Conservation (phyloP, 1,284 basidiomycete species). For the Malassezia globosa region DNA sequence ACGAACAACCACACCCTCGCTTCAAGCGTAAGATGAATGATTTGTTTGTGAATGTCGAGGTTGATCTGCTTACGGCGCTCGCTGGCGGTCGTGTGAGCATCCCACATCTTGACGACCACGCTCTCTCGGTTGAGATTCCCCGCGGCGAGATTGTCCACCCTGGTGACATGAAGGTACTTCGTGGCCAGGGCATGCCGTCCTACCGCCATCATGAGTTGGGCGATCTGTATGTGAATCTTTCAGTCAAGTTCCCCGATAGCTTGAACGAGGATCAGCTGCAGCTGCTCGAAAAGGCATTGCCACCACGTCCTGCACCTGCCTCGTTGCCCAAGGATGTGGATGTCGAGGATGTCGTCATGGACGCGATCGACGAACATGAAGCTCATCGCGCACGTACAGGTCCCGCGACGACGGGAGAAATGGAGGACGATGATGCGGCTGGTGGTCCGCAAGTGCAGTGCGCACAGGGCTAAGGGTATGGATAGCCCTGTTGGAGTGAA, state of each 20-base stretch:
- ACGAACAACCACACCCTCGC: constrained; percentile 81
- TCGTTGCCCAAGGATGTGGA: constrained; percentile 58
- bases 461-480: constrained; percentile 26
- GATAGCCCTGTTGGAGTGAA: neutral
- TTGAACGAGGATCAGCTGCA: constrained; percentile 62
- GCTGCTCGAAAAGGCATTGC: constrained; percentile 74
- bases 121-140: constrained; percentile 65
- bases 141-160: constrained; percentile 87
- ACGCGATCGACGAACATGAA: constrained; percentile 70
- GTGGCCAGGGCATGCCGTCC: constrained; percentile 95
- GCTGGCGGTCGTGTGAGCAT: constrained; percentile 83
- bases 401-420: constrained; percentile 56
- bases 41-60: constrained; percentile 71
- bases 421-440: constrained; percentile 58
- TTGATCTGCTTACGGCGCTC: constrained; percentile 87
- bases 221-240: constrained; percentile 78
- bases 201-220: constrained; percentile 93
- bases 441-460: constrained; percentile 41
- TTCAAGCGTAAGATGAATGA: constrained; percentile 92
- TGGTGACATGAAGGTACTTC: constrained; percentile 79
- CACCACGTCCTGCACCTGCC: constrained; percentile 62
- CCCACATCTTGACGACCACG: constrained; percentile 86
- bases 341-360: constrained; percentile 75
- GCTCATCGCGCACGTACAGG: constrained; percentile 49
- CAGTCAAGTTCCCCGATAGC: constrained; percentile 76